phyloP scores from a whole-genome alignment of 177 flowering plant genomes.

The Telopea speciosissima region DNA sequence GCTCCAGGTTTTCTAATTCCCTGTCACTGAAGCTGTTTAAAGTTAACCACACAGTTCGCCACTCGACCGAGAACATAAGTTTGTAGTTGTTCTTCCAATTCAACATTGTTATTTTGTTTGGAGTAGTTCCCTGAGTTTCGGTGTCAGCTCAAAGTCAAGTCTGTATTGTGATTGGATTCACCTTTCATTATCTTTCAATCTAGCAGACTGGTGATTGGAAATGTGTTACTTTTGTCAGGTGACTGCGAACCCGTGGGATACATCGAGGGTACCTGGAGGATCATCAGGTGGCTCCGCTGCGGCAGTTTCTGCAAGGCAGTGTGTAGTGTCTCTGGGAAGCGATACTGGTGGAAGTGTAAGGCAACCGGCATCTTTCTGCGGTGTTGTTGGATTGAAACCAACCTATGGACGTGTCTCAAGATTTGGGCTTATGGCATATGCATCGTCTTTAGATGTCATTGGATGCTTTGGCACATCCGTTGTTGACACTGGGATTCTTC shows the following conservation, averaged over 20 bases:
- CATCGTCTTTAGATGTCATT: conserved; percentile 93
- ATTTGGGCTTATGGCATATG: conserved; percentile 97
- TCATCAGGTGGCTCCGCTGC: conserved; percentile 99
- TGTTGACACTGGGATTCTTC: conserved; percentile 81
- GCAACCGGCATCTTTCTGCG: conserved; percentile 99
- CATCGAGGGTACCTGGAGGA: conserved; percentile 90
- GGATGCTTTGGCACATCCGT: conserved; percentile 94
- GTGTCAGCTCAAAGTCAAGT: not conserved
- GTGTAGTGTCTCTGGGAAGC: conserved; percentile 84
- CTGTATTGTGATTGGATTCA: not conserved
- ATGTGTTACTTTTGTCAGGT: conserved; percentile 59
- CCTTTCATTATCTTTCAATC: not conserved
- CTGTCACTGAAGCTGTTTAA: not conserved
- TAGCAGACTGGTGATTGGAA: conserved; percentile 13
- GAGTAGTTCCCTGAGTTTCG: not conserved
- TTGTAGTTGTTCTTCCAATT: not conserved
- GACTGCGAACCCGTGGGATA: conserved; percentile 95
- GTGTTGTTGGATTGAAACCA: conserved; percentile 96
- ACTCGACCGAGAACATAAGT: not conserved
- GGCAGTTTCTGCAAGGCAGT: conserved; percentile 94
- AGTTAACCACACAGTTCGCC: not conserved
- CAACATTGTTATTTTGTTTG: not conserved
- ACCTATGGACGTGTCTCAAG: conserved; percentile 98
- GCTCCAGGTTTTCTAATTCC: not conserved
- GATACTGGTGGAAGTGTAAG: conserved; percentile 99